A percentile compares a stretch with the other conserved stretches of the same genome.
phyloP scores from a whole-genome alignment of 345 rosid genomes.

The Sisymbrium irio region DNA sequence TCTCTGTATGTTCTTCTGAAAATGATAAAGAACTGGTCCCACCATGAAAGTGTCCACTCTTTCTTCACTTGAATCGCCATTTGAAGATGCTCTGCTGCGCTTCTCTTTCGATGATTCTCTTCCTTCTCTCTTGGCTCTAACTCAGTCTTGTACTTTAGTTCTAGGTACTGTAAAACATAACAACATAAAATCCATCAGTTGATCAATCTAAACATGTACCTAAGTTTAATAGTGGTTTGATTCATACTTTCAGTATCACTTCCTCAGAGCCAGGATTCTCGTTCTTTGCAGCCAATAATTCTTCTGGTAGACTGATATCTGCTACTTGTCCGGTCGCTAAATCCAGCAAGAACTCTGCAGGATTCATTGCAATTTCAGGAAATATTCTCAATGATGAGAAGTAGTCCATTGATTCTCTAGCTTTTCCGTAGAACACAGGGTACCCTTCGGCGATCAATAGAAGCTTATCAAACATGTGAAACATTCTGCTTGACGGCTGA shows the following conservation, averaged over 20 bases:
- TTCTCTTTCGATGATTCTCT: slow-evolving; percentile 42
- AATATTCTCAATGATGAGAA: background rate
- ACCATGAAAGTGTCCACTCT: slow-evolving; percentile 76
- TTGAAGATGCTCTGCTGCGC: slow-evolving; percentile 45
- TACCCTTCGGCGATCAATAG: background rate
- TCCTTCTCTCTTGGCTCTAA: slow-evolving; percentile 47
- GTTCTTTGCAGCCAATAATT: background rate
- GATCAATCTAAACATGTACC: background rate
- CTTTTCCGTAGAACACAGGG: background rate
- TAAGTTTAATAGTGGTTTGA: background rate
- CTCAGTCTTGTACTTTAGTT: background rate
- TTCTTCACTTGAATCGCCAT: slow-evolving; percentile 60
- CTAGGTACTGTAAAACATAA: background rate
- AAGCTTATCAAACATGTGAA: background rate
- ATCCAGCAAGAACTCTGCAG: background rate
- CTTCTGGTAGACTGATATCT: background rate
- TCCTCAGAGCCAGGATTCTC: background rate
- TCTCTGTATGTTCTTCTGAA: slow-evolving; percentile 60
- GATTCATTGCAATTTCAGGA: background rate
- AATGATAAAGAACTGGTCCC: slow-evolving; percentile 59
- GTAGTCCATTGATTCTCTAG: background rate
- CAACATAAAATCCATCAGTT: background rate
- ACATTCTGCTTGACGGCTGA: background rate
- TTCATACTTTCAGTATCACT: background rate
- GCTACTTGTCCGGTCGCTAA: background rate